Percentiles rank a stretch among this genome's conserved stretches.
Conservation (phyloP, 2,329 filamentous ascomycete genomes). For the Septoria petroselini region DNA sequence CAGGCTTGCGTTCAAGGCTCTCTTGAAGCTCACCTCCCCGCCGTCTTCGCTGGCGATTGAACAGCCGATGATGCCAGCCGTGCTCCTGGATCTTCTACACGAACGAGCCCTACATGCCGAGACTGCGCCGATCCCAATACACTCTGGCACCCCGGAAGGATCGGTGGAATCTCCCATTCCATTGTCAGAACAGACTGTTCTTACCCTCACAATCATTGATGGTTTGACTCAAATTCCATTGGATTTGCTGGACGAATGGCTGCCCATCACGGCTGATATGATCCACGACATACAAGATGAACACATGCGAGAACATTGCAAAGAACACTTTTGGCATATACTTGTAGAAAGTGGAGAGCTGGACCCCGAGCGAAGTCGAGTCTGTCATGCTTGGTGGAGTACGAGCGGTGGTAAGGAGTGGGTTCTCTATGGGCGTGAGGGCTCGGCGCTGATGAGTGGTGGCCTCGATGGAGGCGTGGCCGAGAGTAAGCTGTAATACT, state of each 20-base stretch:
- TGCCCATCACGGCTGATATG: conserved; percentile 66
- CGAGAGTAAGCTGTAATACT: conserved; percentile 21
- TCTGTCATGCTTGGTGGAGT: conserved; percentile 86
- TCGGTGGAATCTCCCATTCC: conserved; percentile 29
- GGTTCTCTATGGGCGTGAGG: conserved; percentile 49
- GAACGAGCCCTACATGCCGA: conserved; percentile 60
- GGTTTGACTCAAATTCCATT: conserved; percentile 71
- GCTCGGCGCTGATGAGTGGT: conserved; percentile 53
- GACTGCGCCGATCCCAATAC: conserved; percentile 41
- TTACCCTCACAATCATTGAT: conserved; percentile 75
- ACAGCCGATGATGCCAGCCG: conserved; percentile 75
- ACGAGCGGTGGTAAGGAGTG: conserved; percentile 58
- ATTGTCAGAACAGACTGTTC: conserved; percentile 74
- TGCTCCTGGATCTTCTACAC: conserved; percentile 72
- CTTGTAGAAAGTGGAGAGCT: conserved; percentile 72
- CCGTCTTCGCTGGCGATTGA: conserved; percentile 70
- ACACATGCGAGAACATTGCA: conserved; percentile 61
- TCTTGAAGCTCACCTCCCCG: conserved; percentile 77
- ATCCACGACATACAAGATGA: conserved; percentile 63
- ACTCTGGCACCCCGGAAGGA: conserved; percentile 39
- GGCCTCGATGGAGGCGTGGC: conserved; percentile 29
- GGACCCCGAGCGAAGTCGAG: conserved; percentile 77
- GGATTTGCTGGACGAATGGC: conserved; percentile 72
- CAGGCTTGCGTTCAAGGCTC: conserved; percentile 78
- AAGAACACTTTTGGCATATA: conserved; percentile 74